These are phyloP conservation scores for Wakefieldia striispora DNA, from an alignment of 768 basidiomycete species.

Conservation along the genomic window DNA sequence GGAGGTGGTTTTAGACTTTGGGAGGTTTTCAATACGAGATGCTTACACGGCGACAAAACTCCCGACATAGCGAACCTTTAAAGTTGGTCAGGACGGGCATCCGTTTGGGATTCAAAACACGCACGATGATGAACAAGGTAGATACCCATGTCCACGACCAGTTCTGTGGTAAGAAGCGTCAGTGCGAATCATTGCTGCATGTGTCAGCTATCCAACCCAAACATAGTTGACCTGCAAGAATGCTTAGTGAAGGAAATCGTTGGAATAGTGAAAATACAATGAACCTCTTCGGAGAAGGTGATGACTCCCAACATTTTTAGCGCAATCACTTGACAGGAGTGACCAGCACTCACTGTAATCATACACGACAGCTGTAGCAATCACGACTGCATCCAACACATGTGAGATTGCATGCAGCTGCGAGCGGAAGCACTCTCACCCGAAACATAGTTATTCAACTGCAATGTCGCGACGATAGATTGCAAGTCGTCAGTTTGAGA, in stretches of 20 bases:
- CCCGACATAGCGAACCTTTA: conserved; percentile 21
- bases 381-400: conserved; percentile 7
- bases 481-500: conserved; percentile 4
- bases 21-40: neutral
- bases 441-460: conserved; percentile 9
- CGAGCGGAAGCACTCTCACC: conserved; percentile 1
- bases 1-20: neutral
- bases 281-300: conserved; percentile 16
- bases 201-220: conserved; percentile 18
- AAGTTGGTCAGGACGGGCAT: neutral
- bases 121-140: too few species aligned
- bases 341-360: conserved; percentile 16
- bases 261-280: neutral
- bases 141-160: conserved; percentile 15
- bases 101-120: neutral
- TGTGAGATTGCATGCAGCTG: neutral
- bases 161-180: conserved; percentile 4
- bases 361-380: conserved; percentile 8
- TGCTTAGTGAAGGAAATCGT: neutral
- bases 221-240: conserved; percentile 9
- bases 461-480: conserved; percentile 3
- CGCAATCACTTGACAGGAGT: too few species aligned
- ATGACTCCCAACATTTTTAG: conserved; percentile 8
- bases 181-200: neutral
- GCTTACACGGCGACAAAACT: conserved; percentile 10